Conservation (phyloP, 129 eudicot genomes). For the Flaveria brownii region DNA sequence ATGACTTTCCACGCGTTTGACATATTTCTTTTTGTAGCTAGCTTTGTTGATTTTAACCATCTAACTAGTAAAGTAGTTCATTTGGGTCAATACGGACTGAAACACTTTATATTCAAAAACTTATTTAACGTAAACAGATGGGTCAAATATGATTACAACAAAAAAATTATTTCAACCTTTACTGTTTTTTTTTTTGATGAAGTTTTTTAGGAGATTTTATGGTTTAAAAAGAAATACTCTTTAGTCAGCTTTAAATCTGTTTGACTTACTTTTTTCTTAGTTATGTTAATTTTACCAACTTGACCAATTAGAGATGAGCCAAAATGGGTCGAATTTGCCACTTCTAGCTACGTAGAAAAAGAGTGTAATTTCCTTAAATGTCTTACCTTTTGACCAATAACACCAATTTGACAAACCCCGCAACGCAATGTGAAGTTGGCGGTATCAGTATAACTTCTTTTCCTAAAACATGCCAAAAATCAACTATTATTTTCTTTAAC, state of each 20-base stretch:
- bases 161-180: neutral
- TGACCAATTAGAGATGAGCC: neutral
- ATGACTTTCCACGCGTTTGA: neutral
- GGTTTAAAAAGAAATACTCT: neutral
- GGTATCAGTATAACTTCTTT: conserved; percentile 83
- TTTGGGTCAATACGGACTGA: neutral
- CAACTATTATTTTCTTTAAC: neutral
- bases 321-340: neutral
- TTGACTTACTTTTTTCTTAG: neutral
- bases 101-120: neutral
- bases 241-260: neutral
- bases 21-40: neutral
- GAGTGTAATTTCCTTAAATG: neutral
- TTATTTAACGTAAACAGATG: neutral
- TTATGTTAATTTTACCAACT: neutral
- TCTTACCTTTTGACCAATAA: conserved; percentile 88
- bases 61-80: neutral
- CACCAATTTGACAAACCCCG: conserved; percentile 97
- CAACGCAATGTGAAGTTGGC: conserved; percentile 92
- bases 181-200: neutral
- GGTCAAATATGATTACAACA: neutral
- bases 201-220: neutral
- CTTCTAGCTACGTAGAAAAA: neutral
- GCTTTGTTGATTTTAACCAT: neutral
- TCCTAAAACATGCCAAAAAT: conserved; percentile 41